phyloP scores from a whole-genome alignment of 2,329 filamentous ascomycete species.

The Trichoderma lentiforme region DNA sequence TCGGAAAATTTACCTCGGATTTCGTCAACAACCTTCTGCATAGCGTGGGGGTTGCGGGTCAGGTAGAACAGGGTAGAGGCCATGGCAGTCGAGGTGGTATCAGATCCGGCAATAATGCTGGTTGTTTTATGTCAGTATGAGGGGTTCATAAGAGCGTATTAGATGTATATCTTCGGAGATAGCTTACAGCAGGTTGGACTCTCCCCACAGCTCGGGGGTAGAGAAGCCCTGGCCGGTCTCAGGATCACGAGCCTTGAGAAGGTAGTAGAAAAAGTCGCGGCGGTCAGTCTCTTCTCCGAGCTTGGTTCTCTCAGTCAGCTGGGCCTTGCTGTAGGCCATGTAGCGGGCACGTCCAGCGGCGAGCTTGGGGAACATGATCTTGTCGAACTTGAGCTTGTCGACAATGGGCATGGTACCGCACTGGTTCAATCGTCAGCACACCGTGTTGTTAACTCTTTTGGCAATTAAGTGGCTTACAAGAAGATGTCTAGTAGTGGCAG shows the following conservation, averaged over 20 bases:
- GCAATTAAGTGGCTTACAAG: constrained; percentile 48
- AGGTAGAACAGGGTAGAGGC: constrained; percentile 63
- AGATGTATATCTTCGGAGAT: background rate
- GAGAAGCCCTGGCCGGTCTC: constrained; percentile 66
- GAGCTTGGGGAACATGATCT: constrained; percentile 64
- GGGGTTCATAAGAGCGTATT: background rate
- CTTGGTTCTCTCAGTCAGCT: constrained; percentile 64
- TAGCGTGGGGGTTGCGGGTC: constrained; percentile 47
- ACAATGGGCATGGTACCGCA: constrained; percentile 70
- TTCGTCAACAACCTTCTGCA: constrained; percentile 48
- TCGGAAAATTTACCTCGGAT: constrained; percentile 49
- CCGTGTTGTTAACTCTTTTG: background rate
- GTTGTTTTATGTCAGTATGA: background rate
- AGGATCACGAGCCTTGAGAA: constrained; percentile 67
- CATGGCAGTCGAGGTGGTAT: constrained; percentile 69
- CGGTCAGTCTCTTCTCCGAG: constrained; percentile 64
- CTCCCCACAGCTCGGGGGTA: constrained; percentile 65
- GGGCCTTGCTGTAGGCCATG: constrained; percentile 66
- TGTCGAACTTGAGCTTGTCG: constrained; percentile 63
- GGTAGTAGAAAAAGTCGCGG: constrained; percentile 73
- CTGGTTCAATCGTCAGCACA: constrained; percentile 33
- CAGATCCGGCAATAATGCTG: constrained; percentile 66
- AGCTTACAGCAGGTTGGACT: constrained; percentile 62
- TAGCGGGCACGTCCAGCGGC: constrained; percentile 65
- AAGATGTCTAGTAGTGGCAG: constrained; percentile 65